A percentile compares a stretch with the other conserved stretches of the same genome.
phyloP scores from a whole-genome alignment of 2,329 filamentous ascomycete genomes.

The Trichoderma hamatum region DNA sequence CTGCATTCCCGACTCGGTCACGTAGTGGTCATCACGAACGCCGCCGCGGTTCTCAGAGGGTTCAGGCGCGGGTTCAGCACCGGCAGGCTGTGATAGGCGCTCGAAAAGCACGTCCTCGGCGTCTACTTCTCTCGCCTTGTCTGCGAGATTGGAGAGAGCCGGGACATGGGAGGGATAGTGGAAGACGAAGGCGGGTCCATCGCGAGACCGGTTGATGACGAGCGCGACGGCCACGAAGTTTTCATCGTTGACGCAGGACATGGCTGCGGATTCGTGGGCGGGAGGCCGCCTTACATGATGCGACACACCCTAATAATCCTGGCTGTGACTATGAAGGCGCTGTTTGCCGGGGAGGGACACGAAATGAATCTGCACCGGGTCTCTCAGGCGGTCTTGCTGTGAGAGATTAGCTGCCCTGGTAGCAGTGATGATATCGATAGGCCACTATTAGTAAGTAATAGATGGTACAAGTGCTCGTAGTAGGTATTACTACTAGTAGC shows the following conservation, averaged over 20 bases:
- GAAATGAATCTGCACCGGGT: neutral
- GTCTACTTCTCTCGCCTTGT: slow-evolving; percentile 42
- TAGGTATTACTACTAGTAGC: too few relatives aligned
- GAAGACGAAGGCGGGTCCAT: slow-evolving; percentile 81
- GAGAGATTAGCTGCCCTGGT: neutral
- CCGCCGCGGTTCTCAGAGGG: slow-evolving; percentile 52
- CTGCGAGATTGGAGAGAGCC: slow-evolving; percentile 41
- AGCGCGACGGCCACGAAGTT: slow-evolving; percentile 72
- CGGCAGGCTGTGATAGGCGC: slow-evolving; percentile 46
- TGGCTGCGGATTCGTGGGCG: slow-evolving; percentile 36
- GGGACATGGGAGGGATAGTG: slow-evolving; percentile 74
- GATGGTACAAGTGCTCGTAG: neutral
- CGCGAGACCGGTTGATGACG: slow-evolving; percentile 72
- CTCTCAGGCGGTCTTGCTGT: neutral
- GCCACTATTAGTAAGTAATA: neutral
- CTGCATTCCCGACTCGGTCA: slow-evolving; percentile 59
- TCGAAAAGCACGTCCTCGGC: slow-evolving; percentile 57
- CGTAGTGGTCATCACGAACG: slow-evolving; percentile 58
- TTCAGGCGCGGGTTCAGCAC: slow-evolving; percentile 39
- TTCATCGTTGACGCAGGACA: slow-evolving; percentile 56
- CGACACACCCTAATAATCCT: neutral
- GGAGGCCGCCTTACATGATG: slow-evolving; percentile 22
- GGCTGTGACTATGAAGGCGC: neutral
- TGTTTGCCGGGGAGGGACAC: neutral
- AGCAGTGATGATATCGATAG: neutral